Base-by-base conservation (phyloP, 2,329 filamentous ascomycete species). In the Colletotrichum tanaceti region DNA sequence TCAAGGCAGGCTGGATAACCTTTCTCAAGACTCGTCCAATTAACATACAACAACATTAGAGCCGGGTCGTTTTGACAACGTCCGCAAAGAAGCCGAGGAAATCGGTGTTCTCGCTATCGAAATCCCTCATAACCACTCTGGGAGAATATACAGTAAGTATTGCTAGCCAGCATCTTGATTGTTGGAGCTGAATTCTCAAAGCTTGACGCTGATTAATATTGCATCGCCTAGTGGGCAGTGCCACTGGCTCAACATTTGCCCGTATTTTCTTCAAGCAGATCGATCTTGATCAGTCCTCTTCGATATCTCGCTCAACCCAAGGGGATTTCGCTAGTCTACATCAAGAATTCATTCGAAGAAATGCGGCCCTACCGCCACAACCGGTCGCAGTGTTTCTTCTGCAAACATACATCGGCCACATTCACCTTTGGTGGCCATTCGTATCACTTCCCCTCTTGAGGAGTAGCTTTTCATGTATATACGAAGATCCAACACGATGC, bases 391-490 rank as follows among this genome's bases (percentile, higher is more conserved):
- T 54, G 18, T 61, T 66, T 7, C 66, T 74, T 3, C 41, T 74
- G 11, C 38, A 41, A 13, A 62, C 58, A 9, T 75, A 74, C 38
- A 74, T 75, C 35, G 65, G 70, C 24, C 66, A 66, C 2, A 57
- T 75, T n/a, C 74, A 75, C n/a, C 35, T 62, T 3, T 75, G 74
- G 73, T 75, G 74, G 74, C 74, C 74, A 2, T 67, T 75, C n/a
- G 47, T 75, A 3, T 68, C 64, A 16, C 70, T 75, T n/a, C 72
- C 70, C 0, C 24, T 53, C 4, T 54, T 74, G 18, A 61, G 73
- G 28, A n/a, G 50, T 10, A 59, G 53, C 5, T 61, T 75, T 20
- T 44, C 63, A 39, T 14, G 16, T 3, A 43, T 74, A 0, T 74
- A 74, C 41, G 60, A 70, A 11, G 63, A 70, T 2, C 73, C 71